Base-by-base conservation (phyloP, 139 green algal genomes). In the Chlorella sp. region DNA sequence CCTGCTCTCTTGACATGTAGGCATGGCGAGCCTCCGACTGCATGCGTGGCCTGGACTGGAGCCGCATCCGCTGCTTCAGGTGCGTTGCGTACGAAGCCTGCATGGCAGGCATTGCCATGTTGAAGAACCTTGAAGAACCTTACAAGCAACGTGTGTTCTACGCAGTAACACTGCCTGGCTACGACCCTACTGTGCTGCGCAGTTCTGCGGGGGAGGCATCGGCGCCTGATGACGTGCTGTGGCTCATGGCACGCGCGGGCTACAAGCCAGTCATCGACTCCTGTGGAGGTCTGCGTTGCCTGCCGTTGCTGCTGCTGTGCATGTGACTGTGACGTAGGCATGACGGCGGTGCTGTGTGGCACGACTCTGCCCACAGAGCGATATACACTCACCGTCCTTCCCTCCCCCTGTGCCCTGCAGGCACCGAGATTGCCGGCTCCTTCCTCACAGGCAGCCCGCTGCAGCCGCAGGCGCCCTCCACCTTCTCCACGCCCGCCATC, bases 261-360 rank as follows among this genome's bases (percentile, higher is more conserved):
- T 98, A 98, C 89, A 88, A 89, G 24, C 96, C 96, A 0, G 89
- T 98, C 5, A 92, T 99, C 0, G 96, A 99, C 92, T 98, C 98
- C 88, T 97, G 93, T 82, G 95, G 95, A 32, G 92, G 90, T 92
- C 65, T 24, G 84, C 36, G 1, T 2, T 0, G 20, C 20, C 28
- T n/a, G 51, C 34, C 1, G 30, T 5, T 40, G 11, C 13, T 54
- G 41, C 1, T 8, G 11, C 40, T 36, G 8, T 56, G 16, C 64
- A 40, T n/a, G 3, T 76, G 70, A n/a, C n/a, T n/a, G n/a, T n/a
- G n/a, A n/a, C n/a, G n/a, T n/a, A n/a, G n/a, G n/a, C n/a, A n/a
- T n/a, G n/a, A n/a, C n/a, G 68, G 16, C 30, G 30, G 64, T 3
- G 38, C 24, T 13, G 4, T 38, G 28, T 30, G 67, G 14, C 36